Evolutionary conservation across 805 yeast species (phyloP), one percentile per base, ranked within the genome.

Genomic region (Metschnikowia noctiluminum): DNA sequence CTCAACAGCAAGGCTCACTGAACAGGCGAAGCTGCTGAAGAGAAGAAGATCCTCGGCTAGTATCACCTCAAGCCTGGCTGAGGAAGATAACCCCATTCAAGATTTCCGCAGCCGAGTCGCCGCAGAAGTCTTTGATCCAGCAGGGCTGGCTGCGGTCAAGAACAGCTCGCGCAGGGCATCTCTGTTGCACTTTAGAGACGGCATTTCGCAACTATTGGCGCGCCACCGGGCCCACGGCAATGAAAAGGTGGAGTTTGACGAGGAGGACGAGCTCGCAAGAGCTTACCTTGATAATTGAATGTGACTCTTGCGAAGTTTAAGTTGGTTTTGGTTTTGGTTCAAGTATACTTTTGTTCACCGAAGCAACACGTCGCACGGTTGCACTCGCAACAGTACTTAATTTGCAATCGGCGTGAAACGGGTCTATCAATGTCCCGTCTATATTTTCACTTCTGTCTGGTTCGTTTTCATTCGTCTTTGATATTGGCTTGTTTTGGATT

Each of bases 1-100:
- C 16, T 59, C 71, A 14, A 67, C 69, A 13, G 61, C 66, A n/a
- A 51, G 50, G 12, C 61, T 73, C 40, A 52, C 63, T 15, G 69
- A 67, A 43, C 64, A 67, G 43, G 75, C 72, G 4, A 59, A 59
- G 41, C 56, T 56, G 50, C 56, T 59, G 57, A 57, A 60, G 36
- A 43, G 67, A 31, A 50, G 64, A 31, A 60, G 58, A 36, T 52
- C 58, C 28, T 53, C 60, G 5, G 59, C 59, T 12, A 54, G 57
- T 37, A 41, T 42, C 28, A 28, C 46, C 28, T 42, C 48, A 5
- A 45, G 27, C 42, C 42, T 43, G 16, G 43, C 45, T 9, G 48
- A 48, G n/a, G 48, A 41, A 6, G 51, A 51, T 6, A 28, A 42
- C 28, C 12, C 40, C n/a, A 26, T 44, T 14, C 42, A 39, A 30